These are phyloP conservation scores for Hondaea fermentalgiana DNA, from an alignment of 108 stramenopile genomes.

Conservation along the genomic window DNA sequence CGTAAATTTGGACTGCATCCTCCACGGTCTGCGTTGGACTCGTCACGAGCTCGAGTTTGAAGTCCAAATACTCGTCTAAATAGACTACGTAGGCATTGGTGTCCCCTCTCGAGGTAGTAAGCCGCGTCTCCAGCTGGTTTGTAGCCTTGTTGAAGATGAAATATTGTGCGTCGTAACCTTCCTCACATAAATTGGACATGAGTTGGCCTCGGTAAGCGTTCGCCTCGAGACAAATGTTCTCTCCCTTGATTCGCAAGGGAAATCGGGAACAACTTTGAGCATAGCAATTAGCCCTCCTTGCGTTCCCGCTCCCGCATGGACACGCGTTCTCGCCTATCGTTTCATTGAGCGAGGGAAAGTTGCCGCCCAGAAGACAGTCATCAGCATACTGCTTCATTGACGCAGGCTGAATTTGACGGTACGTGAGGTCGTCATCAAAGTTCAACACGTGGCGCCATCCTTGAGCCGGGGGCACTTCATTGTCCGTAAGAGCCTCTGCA, in stretches of 20 bases:
- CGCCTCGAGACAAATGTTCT: neutral
- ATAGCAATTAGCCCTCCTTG: neutral
- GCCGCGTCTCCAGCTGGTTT: neutral
- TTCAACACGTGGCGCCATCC: neutral
- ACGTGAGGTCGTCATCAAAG: neutral
- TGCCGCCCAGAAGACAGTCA: neutral
- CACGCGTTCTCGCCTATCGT: neutral
- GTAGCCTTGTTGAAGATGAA: neutral
- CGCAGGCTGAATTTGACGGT: neutral
- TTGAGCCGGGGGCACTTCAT: neutral
- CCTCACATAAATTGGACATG: neutral
- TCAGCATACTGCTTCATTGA: neutral
- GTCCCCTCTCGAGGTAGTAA: neutral
- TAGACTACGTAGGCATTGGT: neutral
- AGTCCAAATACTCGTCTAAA: neutral
- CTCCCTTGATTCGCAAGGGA: neutral
- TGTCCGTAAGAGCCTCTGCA: neutral
- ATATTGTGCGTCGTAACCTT: neutral
- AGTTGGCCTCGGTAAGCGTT: neutral
- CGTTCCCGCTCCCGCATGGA: neutral
- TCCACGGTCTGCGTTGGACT: neutral
- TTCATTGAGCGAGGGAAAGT: neutral
- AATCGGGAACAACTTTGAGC: neutral
- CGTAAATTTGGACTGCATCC: neutral
- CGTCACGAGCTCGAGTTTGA: neutral